Evolutionary conservation across 192 early-diverging fungal genomes (phyloP), one percentile per base, ranked within the genome.

Genomic region (Umbelopsis sp.): DNA sequence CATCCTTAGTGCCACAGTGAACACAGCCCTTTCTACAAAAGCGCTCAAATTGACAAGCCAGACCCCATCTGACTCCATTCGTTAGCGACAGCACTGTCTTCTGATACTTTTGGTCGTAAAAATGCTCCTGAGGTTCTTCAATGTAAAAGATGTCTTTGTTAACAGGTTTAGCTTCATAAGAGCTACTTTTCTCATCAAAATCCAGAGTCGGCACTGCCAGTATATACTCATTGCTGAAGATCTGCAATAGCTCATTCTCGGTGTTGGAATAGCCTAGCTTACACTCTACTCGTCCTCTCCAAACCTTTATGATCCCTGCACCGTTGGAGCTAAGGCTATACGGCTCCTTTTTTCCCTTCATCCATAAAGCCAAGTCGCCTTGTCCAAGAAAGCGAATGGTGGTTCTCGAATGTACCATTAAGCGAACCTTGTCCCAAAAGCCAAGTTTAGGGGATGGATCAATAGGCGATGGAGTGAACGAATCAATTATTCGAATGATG

Each of bases 1-100:
- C 49, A 16, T 65, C 10, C 18, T 23, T 50, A 6, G 44, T 46
- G 10, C 41, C 70, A 52, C 4, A 25, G 45, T 13, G 44, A 12
- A 21, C 49, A 72, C 18, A 50, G 21, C 15, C 51, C 12, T 15
- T 33, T 27, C 50, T 22, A 37, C 68, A 71, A 10, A 48, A 64
- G 37, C 74, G 64, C 30, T 82, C 74, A 25, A 82, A 79, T 16
- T 74, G 68, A 48, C 72, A 61, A 22, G 77, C 77, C 22, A 82
- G 71, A 10, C 80, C 77, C 52, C 75, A 75, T 25, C 68, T 55
- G 1, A 81, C 67, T 45, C 77, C 77, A 20, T 72, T 71, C 18
- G 64, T 52, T 3, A 81, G 23, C 49, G 72, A 75, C 37, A 78
- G 46, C 2, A 75, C 48, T 16, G 67, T 64, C 23, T 78, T 81